Evolutionary conservation across 2,329 filamentous ascomycete species (phyloP).

Genomic region (Corinectria fuckeliana): DNA sequence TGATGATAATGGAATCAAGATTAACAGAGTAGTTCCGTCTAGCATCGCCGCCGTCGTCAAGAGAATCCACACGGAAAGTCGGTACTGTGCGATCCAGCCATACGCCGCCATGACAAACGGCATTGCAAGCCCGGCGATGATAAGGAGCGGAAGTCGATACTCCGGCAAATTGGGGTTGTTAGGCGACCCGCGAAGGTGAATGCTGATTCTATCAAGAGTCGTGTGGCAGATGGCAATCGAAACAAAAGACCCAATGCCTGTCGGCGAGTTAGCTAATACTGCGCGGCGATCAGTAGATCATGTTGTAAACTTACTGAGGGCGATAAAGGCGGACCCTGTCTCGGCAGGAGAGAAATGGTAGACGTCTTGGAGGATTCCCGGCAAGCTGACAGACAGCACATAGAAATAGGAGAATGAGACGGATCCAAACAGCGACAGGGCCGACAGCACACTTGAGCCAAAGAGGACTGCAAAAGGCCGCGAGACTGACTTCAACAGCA

Average conservation of each 20-base stretch:
- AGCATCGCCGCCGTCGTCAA: constrained; percentile 53
- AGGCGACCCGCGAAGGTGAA: constrained; percentile 50
- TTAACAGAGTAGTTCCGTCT: constrained; percentile 54
- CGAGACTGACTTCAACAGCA: constrained; percentile 46
- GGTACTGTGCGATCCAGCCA: constrained; percentile 57
- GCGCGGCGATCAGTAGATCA: background rate
- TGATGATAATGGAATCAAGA: constrained; percentile 57
- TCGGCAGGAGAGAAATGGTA: constrained; percentile 58
- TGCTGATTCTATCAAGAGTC: constrained; percentile 60
- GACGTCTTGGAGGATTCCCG: constrained; percentile 54
- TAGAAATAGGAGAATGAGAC: constrained; percentile 61
- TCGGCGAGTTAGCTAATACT: background rate
- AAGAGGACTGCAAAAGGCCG: constrained; percentile 55
- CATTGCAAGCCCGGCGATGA: constrained; percentile 54
- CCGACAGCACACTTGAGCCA: constrained; percentile 60
- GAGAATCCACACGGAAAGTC: constrained; percentile 50
- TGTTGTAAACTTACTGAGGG: constrained; percentile 7
- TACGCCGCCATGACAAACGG: constrained; percentile 55
- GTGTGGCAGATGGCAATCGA: constrained; percentile 58
- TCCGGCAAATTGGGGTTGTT: constrained; percentile 56
- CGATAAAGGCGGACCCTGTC: constrained; percentile 60
- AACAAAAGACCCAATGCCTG: constrained; percentile 56
- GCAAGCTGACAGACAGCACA: constrained; percentile 59
- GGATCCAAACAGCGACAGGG: constrained; percentile 53
- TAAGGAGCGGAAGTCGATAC: constrained; percentile 59